Conservation (phyloP, 2,329 filamentous ascomycete genomes). For the Leptographium flavum region DNA sequence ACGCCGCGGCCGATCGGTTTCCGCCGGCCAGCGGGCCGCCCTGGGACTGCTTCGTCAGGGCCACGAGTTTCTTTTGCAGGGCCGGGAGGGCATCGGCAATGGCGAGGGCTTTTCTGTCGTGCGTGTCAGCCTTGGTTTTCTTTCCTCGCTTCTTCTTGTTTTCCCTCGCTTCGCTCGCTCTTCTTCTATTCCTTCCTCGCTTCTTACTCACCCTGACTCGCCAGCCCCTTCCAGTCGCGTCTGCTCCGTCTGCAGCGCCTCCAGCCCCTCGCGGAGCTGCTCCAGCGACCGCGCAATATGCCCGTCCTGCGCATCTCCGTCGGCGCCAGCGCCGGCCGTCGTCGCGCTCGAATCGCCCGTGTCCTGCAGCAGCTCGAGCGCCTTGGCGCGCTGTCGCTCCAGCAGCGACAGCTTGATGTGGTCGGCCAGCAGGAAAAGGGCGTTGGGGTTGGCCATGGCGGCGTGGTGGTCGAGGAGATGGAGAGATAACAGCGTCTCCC, state of each 20-base stretch:
- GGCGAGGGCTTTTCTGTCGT: slow-evolving; percentile 27
- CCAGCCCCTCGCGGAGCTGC: slow-evolving; percentile 69
- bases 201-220: slow-evolving; percentile 41
- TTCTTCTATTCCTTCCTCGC: background rate
- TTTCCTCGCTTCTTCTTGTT: background rate
- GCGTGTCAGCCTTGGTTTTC: slow-evolving; percentile 5
- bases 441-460: slow-evolving; percentile 45
- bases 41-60: slow-evolving; percentile 69
- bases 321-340: background rate
- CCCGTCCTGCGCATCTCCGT: slow-evolving; percentile 56
- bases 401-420: slow-evolving; percentile 93
- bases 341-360: slow-evolving; percentile 18
- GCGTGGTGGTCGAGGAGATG: background rate
- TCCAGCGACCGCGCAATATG: slow-evolving; percentile 82
- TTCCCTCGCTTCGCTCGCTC: background rate
- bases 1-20: slow-evolving; percentile 23
- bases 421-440: slow-evolving; percentile 86
- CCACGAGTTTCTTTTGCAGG: slow-evolving; percentile 60
- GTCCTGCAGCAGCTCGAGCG: slow-evolving; percentile 51
- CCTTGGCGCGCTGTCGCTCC: slow-evolving; percentile 76
- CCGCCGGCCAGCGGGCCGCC: slow-evolving; percentile 44
- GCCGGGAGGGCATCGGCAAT: slow-evolving; percentile 51
- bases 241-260: slow-evolving; percentile 50
- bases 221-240: slow-evolving; percentile 47
- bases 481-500: background rate